Evolutionary conservation across 768 basidiomycete species (phyloP).

Genomic region (Phanerochaete carnosa): DNA sequence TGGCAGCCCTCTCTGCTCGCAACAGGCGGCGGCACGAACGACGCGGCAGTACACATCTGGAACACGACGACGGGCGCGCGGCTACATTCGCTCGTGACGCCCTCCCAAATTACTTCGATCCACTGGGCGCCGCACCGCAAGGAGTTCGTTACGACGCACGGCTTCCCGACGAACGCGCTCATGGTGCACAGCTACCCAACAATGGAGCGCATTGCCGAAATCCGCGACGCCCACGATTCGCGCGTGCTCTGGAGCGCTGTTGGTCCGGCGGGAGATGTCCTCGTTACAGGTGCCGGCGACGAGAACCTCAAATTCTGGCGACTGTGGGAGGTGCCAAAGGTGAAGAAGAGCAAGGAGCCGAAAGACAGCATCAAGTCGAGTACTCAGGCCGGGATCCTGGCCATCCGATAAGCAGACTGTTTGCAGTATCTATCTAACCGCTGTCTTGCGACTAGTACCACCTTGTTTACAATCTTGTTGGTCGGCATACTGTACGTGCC

Average conservation of each 20-base stretch:
- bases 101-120: slow-evolving; percentile 89
- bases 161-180: slow-evolving; percentile 85
- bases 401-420: slow-evolving; percentile 16
- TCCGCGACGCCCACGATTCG: slow-evolving; percentile 91
- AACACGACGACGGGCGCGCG: slow-evolving; percentile 90
- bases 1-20: slow-evolving; percentile 93
- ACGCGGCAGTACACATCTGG: slow-evolving; percentile 89
- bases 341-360: slow-evolving; percentile 50
- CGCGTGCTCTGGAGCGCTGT: slow-evolving; percentile 84
- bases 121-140: slow-evolving; percentile 86
- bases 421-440: not conserved
- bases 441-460: not conserved
- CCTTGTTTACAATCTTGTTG: too few species aligned
- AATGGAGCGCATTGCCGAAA: slow-evolving; percentile 77
- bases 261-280: slow-evolving; percentile 86
- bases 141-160: slow-evolving; percentile 90
- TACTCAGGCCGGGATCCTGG: slow-evolving; percentile 22
- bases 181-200: slow-evolving; percentile 86
- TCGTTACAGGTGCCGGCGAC: slow-evolving; percentile 90
- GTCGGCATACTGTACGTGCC: too few species aligned
- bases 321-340: slow-evolving; percentile 65
- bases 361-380: slow-evolving; percentile 26
- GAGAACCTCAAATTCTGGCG: slow-evolving; percentile 98
- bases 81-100: slow-evolving; percentile 80
- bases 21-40: slow-evolving; percentile 92